Base-by-base conservation (phyloP, 176 grass and related monocot genomes). In the Secale cereale region DNA sequence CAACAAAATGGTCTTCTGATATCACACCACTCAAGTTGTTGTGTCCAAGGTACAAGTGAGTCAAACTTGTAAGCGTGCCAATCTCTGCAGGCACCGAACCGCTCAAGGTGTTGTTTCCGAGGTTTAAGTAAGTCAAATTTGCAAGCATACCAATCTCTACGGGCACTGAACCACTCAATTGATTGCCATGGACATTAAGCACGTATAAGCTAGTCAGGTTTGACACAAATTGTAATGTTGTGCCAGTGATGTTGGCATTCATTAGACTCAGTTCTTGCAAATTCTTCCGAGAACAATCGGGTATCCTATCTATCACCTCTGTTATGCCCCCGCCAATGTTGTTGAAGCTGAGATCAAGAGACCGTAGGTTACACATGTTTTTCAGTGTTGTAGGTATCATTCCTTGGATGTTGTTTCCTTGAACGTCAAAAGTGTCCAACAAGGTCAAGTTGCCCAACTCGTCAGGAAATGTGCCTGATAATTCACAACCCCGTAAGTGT, bases 381-480 rank as follows among this genome's bases (percentile, higher is more conserved):
- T 68, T 65, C 7, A 79, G 46, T 11, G 4, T 57, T 19, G 23
- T 0, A 26, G 81, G 56, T 17, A 87, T 7, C 22, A 36, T 52
- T 23, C 69, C 78, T 1, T 5, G 5, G 3, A 87, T 30, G 27
- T 81, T 0, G 29, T 84, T 89, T 30, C 7, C 3, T 10, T 7
- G 3, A 1, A 78, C 12, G n/a, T 3, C 0, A 65, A 72, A 57
- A 5, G 1, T 28, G 11, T 73, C 46, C 14, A 83, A 54, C 4
- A 72, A 78, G 3, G 83, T 90, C 77, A 90, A 73, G n/a, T 87
- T 91, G 5, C 77, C 85, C 2, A 88, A 0, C 14, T 19, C 35
- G 65, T 20, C 16, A 52, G 75, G 64, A 31, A 59, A 59, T 2
- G 56, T 22, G 56, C 56, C 19, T 59, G 56, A 59, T n/a, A n/a